Evolutionary conservation across 2,329 filamentous ascomycete genomes (phyloP).

Genomic region (Chalaropsis thielavioides): DNA sequence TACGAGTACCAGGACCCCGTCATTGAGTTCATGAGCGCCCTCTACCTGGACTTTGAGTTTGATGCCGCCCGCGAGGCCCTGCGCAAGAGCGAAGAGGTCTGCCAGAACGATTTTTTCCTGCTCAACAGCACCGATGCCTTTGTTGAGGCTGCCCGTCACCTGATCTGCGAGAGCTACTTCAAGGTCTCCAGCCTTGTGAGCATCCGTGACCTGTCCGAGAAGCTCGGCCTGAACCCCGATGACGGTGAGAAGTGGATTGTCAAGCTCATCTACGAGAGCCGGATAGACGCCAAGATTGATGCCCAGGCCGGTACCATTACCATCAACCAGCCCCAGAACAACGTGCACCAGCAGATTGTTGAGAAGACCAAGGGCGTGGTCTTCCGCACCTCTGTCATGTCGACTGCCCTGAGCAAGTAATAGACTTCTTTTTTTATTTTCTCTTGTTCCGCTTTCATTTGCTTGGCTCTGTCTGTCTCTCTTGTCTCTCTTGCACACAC

Average conservation of each 20-base stretch:
- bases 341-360: constrained; percentile 98
- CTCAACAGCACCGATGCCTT: constrained; percentile 71
- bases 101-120: constrained; percentile 92
- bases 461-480: not conserved
- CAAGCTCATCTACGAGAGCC: constrained; percentile 93
- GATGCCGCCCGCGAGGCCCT: constrained; percentile 89
- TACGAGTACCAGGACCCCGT: constrained; percentile 97
- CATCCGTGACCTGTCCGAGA: constrained; percentile 87
- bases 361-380: constrained; percentile 98
- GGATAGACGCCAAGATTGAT: constrained; percentile 97
- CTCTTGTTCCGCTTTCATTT: not conserved
- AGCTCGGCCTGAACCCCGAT: constrained; percentile 79
- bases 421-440: not conserved
- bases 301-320: constrained; percentile 97
- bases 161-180: constrained; percentile 98
- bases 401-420: constrained; percentile 44
- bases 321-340: constrained; percentile 98
- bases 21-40: constrained; percentile 88
- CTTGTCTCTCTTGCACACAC: not conserved
- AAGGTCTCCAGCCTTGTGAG: constrained; percentile 99
- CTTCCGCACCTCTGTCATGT: constrained; percentile 94
- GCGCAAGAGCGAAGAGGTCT: constrained; percentile 72
- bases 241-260: constrained; percentile 99
- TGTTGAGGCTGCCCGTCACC: constrained; percentile 83
- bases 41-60: constrained; percentile 78